Evolutionary conservation across 2,329 filamentous ascomycete genomes (phyloP), one percentile per base, ranked within the genome.

Genomic region (Talaromyces sp.): DNA sequence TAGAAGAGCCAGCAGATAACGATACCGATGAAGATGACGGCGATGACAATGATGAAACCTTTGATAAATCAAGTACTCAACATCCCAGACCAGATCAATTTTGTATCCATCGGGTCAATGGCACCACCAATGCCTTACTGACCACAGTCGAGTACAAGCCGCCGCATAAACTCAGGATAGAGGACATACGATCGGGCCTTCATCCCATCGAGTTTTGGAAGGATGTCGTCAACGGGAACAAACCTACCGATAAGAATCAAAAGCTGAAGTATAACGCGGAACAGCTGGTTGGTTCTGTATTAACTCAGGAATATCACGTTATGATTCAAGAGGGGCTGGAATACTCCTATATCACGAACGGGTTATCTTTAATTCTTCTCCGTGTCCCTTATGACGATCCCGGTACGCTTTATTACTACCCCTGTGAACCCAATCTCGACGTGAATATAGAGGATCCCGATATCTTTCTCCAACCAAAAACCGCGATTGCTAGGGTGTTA

Each of bases 291-390:
- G 61, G 63, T 0, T 68, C 69, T 1, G 68, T 65, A 10, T 9
- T 72, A 2, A 66, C 65, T 4, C 66, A 73, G 51, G 64, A 69
- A 62, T 75, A 65, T 57, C 65, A 73, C 64, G 65, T 71, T 2
- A 73, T 73, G 66, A 68, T 73, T 44, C 51, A 69, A 57, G 65
- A 71, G 57, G 68, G 70, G 1, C 65, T 71, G 12, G 65, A 68
- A 57, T 69, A 69, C 54, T 72, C 67, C 12, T 72, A 68, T 57
- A 28, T 73, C 36, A 68, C 68, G 0, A 70, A 65, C 52, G 66
- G 68, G 1, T 30, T 71, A 3, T 62, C 58, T 0, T 40, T 62
- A 16, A 65, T 72, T 7, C 62, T 66, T 18, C 65, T 69, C 8
- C 34, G 55, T 5, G 59, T 72, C 18, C 67, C 60, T 10, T 60